Evolutionary conservation across 768 basidiomycete genomes (phyloP), one percentile per base, ranked within the genome.

Genomic region (Rhizopogon sp.): DNA sequence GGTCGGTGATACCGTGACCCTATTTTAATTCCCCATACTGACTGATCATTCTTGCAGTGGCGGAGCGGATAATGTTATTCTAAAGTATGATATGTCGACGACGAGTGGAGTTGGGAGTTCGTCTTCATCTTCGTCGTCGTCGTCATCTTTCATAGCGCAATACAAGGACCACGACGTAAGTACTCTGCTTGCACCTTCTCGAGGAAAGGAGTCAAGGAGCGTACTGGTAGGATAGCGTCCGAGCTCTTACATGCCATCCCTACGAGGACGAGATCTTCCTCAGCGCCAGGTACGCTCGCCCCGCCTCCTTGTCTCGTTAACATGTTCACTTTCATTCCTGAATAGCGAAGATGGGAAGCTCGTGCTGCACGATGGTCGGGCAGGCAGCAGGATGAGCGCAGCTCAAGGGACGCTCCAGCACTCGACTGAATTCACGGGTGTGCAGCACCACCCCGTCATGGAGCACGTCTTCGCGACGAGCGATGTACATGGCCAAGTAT

Each of bases 281-380:
- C 57, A 87, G 28, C 28, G 41, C 14, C 14, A 8, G 41, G 52
- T 20, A 28, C 9, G 33, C 35, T 13, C 2, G 35, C 13, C 35
- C 35, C 35, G 11, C 13, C 35, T 11, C 13, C 3, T 11, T 10
- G 35, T 5, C 35, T 39, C 33, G 8, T 28, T 39, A 49, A 9
- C 11, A 14, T 17, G 5, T 39, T n/a, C 11, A 52, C 22, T 52
- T 9, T 13, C 31, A 22, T 50, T 37, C 33, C 9, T 20, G 40
- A 14, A 17, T 60, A 90, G 89, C 59, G 87, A 90, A 63, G 86
- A 90, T 62, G 90, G 89, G 0, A 76, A 75, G 51, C 77, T 91
- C 54, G 63, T 83, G 37, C 74, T 82, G 37, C 81, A 85, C 56
- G 89, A 91, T 63, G 70, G 72, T 14, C 80, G 89, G 17, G 70